Percentiles rank a stretch among this genome's conserved stretches.
Conservation (phyloP, 805 yeast genomes). For the Ogataea zsoltii region DNA sequence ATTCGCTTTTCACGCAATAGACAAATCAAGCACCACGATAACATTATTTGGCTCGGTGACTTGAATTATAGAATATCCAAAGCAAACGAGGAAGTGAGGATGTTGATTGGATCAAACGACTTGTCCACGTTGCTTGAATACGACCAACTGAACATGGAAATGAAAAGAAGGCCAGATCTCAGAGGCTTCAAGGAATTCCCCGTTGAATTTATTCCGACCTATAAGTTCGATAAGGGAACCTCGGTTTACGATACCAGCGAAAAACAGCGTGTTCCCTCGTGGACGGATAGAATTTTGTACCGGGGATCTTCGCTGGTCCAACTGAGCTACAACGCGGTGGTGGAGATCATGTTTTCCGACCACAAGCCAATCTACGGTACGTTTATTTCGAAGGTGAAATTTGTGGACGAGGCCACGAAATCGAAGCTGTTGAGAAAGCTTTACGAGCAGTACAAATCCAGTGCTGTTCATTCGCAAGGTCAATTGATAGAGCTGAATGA, state of each 20-base stretch:
- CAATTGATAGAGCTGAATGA: conserved; percentile 34
- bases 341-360: conserved; percentile 67
- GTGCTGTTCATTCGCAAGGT: conserved; percentile 18
- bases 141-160: conserved; percentile 81
- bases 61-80: conserved; percentile 78
- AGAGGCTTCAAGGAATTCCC: conserved; percentile 75
- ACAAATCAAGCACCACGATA: conserved; percentile 78
- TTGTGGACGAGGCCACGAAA: conserved; percentile 66
- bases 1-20: conserved; percentile 77
- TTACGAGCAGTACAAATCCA: conserved; percentile 54
- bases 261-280: conserved; percentile 89
- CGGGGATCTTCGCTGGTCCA: conserved; percentile 61
- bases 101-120: conserved; percentile 46
- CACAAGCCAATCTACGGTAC: conserved; percentile 92
- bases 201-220: conserved; percentile 83
- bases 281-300: conserved; percentile 90
- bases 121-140: conserved; percentile 53
- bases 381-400: conserved; percentile 62
- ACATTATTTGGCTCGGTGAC: conserved; percentile 93
- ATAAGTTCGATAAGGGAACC: conserved; percentile 87
- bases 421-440: conserved; percentile 55
- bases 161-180: conserved; percentile 71
- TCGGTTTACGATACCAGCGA: conserved; percentile 83
- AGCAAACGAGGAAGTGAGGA: conserved; percentile 73
- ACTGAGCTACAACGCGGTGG: conserved; percentile 66